Percentiles rank a stretch among this genome's conserved stretches.
Evolutionary conservation across 768 basidiomycete genomes (phyloP).

Genomic region (Boletus vermiculosoides): DNA sequence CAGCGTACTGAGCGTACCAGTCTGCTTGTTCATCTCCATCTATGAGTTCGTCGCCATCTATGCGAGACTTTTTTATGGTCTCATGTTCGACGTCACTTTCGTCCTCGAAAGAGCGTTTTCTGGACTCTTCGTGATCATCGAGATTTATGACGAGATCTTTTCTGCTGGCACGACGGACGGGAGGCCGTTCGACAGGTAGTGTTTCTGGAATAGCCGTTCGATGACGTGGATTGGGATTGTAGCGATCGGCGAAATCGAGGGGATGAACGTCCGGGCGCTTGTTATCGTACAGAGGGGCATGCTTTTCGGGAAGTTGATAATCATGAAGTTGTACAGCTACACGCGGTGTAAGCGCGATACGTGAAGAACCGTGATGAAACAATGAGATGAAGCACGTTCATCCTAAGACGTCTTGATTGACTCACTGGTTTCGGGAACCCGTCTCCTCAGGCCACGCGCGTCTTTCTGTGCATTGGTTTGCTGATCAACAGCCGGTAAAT

Average conservation of each 20-base stretch:
- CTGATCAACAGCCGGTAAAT: constrained; percentile 25
- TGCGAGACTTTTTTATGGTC: constrained; percentile 50
- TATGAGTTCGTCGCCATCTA: constrained; percentile 48
- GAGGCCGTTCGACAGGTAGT: constrained; percentile 15
- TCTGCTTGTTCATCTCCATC: constrained; percentile 50
- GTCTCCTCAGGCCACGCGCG: constrained; percentile 41
- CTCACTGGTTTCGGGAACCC: constrained; percentile 48
- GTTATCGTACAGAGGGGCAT: constrained; percentile 12
- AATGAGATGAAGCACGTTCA: constrained; percentile 24
- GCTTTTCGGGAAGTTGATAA: constrained; percentile 21
- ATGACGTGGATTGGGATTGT: constrained; percentile 33
- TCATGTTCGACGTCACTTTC: constrained; percentile 43
- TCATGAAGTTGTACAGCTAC: constrained; percentile 21
- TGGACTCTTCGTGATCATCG: constrained; percentile 30
- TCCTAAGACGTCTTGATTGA: constrained; percentile 22
- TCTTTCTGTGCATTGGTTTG: constrained; percentile 34
- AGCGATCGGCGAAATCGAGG: constrained; percentile 37
- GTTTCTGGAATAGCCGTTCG: constrained; percentile 7
- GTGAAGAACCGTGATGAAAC: constrained; percentile 27
- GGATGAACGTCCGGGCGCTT: constrained; percentile 20
- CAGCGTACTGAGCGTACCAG: constrained; percentile 35
- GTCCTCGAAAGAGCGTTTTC: constrained; percentile 46
- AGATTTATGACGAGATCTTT: constrained; percentile 28
- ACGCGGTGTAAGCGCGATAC: constrained; percentile 19
- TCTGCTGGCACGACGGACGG: constrained; percentile 33